Percentiles rank a stretch among this genome's conserved stretches.
These are phyloP conservation scores for Pichia manshurica DNA, from an alignment of 805 yeast genomes.

Conservation along the genomic window DNA sequence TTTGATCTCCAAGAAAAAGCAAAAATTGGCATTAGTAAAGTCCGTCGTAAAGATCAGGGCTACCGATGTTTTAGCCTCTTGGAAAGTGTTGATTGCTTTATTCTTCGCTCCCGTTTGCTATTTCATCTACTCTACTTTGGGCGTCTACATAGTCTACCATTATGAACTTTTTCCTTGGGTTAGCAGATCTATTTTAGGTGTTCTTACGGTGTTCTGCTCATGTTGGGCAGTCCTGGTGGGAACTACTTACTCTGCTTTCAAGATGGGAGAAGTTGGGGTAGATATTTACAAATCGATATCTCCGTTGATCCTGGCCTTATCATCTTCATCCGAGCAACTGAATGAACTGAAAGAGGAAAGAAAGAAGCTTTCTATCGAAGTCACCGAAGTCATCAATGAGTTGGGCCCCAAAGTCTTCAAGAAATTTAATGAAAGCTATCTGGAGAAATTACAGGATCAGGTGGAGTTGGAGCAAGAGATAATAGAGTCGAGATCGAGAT, in stretches of 20 bases:
- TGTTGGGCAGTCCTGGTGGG: constrained; percentile 59
- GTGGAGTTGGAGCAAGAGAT: constrained; percentile 23
- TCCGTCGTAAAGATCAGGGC: constrained; percentile 88
- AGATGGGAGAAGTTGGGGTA: constrained; percentile 89
- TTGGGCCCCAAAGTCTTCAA: constrained; percentile 85
- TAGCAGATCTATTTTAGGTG: constrained; percentile 6
- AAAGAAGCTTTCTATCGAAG: constrained; percentile 56
- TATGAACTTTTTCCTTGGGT: constrained; percentile 17
- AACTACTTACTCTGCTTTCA: constrained; percentile 81
- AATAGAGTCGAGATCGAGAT: constrained; percentile 19
- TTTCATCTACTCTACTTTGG: constrained; percentile 65
- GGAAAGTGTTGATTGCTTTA: constrained; percentile 88
- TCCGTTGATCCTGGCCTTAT: constrained; percentile 63
- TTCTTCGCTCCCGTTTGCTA: constrained; percentile 84
- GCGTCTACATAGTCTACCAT: constrained; percentile 28
- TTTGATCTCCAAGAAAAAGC: constrained; percentile 64
- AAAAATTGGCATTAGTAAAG: constrained; percentile 69
- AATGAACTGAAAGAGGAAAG: constrained; percentile 56
- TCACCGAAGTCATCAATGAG: constrained; percentile 74
- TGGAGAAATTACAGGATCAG: constrained; percentile 16
- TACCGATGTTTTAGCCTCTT: constrained; percentile 89
- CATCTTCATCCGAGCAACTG: constrained; percentile 46
- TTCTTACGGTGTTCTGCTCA: constrained; percentile 36
- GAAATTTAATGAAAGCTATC: constrained; percentile 42
- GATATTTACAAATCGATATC: constrained; percentile 79